A percentile compares a stretch with the other conserved stretches of the same genome.
These are phyloP conservation scores for Aphanocladium album DNA, from an alignment of 2,329 filamentous ascomycete genomes.

Conservation along the genomic window DNA sequence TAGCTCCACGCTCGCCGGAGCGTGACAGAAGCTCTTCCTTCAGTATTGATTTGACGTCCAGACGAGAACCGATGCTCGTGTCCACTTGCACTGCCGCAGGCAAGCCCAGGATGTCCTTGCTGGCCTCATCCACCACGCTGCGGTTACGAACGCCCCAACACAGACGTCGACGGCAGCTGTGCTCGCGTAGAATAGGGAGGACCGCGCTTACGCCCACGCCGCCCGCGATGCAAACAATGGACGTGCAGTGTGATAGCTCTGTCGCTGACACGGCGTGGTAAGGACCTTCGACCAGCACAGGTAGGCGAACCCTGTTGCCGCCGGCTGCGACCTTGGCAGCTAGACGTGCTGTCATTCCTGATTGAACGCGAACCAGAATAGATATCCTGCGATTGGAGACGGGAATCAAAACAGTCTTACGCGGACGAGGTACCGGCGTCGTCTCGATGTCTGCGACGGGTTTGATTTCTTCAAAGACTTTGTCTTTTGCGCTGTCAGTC, in stretches of 20 bases:
- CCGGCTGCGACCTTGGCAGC: constrained; percentile 8
- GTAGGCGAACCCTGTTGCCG: constrained; percentile 14
- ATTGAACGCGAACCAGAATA: constrained; percentile 22
- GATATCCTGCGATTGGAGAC: constrained; percentile 10
- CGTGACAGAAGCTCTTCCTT: constrained; percentile 16
- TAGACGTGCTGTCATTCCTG: constrained; percentile 21
- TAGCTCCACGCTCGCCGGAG: constrained; percentile 16
- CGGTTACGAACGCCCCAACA: constrained; percentile 23
- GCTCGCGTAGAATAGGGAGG: constrained; percentile 21
- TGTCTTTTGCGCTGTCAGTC: not conserved
- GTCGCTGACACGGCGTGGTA: constrained; percentile 20
- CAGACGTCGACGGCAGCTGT: constrained; percentile 16
- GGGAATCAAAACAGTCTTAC: not conserved
- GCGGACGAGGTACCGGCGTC: not conserved
- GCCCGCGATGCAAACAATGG: constrained; percentile 27
- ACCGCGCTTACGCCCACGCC: constrained; percentile 29
- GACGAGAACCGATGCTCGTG: constrained; percentile 19
- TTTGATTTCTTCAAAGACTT: not conserved
- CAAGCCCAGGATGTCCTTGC: constrained; percentile 15
- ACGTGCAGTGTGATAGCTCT: constrained; percentile 21
- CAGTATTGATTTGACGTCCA: constrained; percentile 21
- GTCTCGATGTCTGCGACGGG: not conserved
- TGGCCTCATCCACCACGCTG: constrained; percentile 16
- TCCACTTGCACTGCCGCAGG: constrained; percentile 18
- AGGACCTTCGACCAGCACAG: constrained; percentile 25